phyloP scores from a whole-genome alignment of 768 basidiomycete species.

The Russula sp. region DNA sequence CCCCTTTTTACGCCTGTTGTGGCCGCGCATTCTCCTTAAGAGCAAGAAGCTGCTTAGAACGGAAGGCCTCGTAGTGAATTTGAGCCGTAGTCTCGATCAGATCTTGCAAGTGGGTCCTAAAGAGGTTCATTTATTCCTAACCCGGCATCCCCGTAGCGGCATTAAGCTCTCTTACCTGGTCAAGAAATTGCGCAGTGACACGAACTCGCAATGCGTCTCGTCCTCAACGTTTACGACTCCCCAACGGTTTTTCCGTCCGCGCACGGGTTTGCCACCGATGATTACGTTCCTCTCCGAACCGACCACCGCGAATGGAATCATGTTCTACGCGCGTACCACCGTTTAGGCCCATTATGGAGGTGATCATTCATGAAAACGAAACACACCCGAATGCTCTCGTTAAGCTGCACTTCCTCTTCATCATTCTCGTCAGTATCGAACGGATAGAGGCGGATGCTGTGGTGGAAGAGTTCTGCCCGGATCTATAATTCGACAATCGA shows the following conservation, averaged over 20 bases:
- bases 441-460: constrained; percentile 93
- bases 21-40: constrained; percentile 65
- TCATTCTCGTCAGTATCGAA: constrained; percentile 96
- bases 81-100: constrained; percentile 98
- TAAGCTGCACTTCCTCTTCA: constrained; percentile 85
- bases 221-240: constrained; percentile 98
- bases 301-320: constrained; percentile 95
- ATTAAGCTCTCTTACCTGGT: constrained; percentile 50
- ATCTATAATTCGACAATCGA: constrained; percentile 47
- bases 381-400: constrained; percentile 83
- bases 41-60: constrained; percentile 94
- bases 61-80: constrained; percentile 99
- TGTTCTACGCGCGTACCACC: constrained; percentile 47
- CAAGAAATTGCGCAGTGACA: constrained; percentile 95
- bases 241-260: constrained; percentile 97
- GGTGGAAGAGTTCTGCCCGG: constrained; percentile 82
- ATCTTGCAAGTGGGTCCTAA: constrained; percentile 93
- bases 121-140: background rate
- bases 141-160: background rate
- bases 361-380: background rate
- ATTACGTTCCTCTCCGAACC: constrained; percentile 96
- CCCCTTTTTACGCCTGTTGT: constrained; percentile 18
- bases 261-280: constrained; percentile 91
- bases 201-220: constrained; percentile 95
- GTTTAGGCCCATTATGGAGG: background rate